Conservation (phyloP, 176 grass and related monocot species). For the Guadua angustifolia region DNA sequence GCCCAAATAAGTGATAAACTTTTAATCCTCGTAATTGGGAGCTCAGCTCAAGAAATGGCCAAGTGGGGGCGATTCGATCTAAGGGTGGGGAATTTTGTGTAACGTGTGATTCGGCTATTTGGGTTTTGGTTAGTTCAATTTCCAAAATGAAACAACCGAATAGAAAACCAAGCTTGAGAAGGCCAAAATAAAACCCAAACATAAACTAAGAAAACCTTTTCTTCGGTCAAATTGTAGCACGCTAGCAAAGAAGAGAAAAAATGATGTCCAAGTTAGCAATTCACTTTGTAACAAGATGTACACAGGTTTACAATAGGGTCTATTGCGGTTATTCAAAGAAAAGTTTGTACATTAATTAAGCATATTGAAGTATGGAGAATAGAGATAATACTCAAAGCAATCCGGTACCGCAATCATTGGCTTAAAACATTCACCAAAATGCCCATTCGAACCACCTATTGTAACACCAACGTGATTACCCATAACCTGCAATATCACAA, state of each 20-base stretch:
- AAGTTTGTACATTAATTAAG: conserved; percentile 12
- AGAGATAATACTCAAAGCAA: conserved; percentile 77
- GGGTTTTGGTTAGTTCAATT: too few relatives aligned
- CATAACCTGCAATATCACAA: conserved; percentile 72
- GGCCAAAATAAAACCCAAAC: too few relatives aligned
- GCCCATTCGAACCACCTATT: conserved; percentile 83
- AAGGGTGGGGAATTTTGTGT: too few relatives aligned
- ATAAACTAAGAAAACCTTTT: too few relatives aligned
- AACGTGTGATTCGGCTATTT: too few relatives aligned
- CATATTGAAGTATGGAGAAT: conserved; percentile 18
- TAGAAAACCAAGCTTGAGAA: too few relatives aligned
- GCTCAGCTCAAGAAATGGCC: too few relatives aligned
- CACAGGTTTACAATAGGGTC: neutral
- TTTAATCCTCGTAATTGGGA: too few relatives aligned
- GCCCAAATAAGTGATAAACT: too few relatives aligned
- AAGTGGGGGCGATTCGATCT: too few relatives aligned
- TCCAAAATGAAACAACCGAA: too few relatives aligned
- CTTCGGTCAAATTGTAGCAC: neutral
- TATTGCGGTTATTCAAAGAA: conserved; percentile 13
- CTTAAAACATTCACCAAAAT: conserved; percentile 99
- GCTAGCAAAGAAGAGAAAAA: conserved; percentile 27
- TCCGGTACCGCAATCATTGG: conserved; percentile 87
- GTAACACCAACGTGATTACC: conserved; percentile 92
- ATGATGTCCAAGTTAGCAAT: conserved; percentile 22
- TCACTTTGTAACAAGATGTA: conserved; percentile 16